Evolutionary conservation across 202 grass and related monocot genomes (phyloP).

Genomic region (Saccharum hybrid): DNA sequence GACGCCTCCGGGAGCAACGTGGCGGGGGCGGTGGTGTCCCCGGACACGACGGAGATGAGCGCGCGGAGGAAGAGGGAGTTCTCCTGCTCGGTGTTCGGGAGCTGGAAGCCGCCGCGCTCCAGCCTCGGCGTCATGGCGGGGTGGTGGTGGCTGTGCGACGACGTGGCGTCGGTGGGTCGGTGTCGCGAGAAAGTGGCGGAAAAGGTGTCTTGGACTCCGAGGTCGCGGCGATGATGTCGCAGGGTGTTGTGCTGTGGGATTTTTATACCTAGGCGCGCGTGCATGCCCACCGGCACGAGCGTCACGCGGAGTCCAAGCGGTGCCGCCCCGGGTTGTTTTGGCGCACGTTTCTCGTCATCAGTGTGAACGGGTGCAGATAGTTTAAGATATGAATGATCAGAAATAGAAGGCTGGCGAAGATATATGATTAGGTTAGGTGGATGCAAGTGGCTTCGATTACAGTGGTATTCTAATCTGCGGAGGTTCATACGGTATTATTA

Average conservation of each 20-base stretch:
- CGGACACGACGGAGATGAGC: constrained; percentile 68
- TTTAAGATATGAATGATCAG: background rate
- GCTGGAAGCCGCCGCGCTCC: constrained; percentile 49
- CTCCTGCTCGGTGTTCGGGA: constrained; percentile 60
- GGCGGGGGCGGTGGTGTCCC: constrained; percentile 40
- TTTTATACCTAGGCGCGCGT: constrained; percentile 16
- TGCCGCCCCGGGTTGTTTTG: background rate
- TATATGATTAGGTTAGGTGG: background rate
- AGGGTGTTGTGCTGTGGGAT: constrained; percentile 5
- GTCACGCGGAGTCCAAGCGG: constrained; percentile 40
- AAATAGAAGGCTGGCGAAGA: background rate
- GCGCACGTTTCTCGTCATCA: constrained; percentile 19
- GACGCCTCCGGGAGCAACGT: background rate
- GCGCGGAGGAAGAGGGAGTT: constrained; percentile 68
- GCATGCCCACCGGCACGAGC: background rate
- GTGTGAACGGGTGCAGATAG: background rate
- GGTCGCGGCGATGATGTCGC: background rate
- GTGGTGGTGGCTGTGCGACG: background rate
- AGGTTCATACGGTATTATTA: background rate
- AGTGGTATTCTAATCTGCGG: background rate
- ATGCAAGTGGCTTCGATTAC: background rate
- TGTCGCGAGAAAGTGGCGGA: background rate
- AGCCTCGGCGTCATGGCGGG: constrained; percentile 55
- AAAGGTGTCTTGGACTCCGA: background rate
- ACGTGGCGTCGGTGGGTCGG: background rate